Base-by-base conservation (phyloP, 257 asterid species). In the Paraleonurus japonicus region DNA sequence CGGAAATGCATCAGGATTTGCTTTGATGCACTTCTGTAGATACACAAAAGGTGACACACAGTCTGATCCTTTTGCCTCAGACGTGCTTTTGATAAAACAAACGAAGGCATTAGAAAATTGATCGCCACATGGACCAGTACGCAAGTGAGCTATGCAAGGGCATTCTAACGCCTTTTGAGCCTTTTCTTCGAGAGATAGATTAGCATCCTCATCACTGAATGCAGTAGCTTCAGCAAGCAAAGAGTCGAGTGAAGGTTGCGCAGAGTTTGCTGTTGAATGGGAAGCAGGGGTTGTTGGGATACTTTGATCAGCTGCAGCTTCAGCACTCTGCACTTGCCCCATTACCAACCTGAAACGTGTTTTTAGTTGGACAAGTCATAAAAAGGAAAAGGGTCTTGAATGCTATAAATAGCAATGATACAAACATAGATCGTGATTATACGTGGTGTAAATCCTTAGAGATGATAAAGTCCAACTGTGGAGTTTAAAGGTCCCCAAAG, bases 131-230 rank as follows among this genome's bases (percentile, higher is more conserved):
- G 95, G 95, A 11, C 98, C 95, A 43, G 65, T 75, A 37, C 89
- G 77, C 75, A 94, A 75, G 75, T 85, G 82, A 43, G 97, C 90
- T 54, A 92, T 80, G 79, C 97, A 94, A 23, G 99, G 99, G 81
- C 99, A 94, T 37, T 91, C 96, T 58, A 94, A 69, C 63, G 99
- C 98, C 76, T 80, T 86, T 63, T 87, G 86, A 51, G 96, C 98
- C 79, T 86, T 86, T 48, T 70, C 95, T 39, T 94, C 96, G 8
- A 74, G 78, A 20, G 97, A 85, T 75, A 77, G 71, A 47, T 66
- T 75, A 20, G 47, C 79, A 62, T 75, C 90, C 37, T 81, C 88
- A 37, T 70, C 78, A 2, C 96, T 95, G 19, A 84, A 90, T 16
- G 96, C 96, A 7, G 90, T 91, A 66, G 96, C 96, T 82, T 90